Base-by-base conservation (phyloP, 192 early-diverging fungal species). In the Chytriomyces hyalinus region DNA sequence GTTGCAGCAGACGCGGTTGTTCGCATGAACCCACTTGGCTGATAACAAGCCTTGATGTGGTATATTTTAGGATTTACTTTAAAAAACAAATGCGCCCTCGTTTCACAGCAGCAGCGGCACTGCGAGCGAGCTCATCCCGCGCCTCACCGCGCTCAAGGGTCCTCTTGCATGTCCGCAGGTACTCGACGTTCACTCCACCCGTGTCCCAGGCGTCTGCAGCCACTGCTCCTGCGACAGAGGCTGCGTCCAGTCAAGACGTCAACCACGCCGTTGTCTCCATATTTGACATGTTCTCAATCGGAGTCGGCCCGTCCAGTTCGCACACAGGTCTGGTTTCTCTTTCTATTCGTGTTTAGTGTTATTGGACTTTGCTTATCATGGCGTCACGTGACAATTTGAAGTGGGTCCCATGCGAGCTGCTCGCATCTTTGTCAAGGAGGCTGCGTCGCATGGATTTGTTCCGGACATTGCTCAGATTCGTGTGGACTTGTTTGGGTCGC, bases 351-450 rank as follows among this genome's bases (percentile, higher is more conserved):
- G n/a, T 71, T 15, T n/a, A 59, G n/a, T 53, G 22, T 71, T 59
- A 9, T 49, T 20, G 92, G 95, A 49, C 49, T 13, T n/a, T 0
- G 47, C 11, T 47, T 47, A 17, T n/a, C 47, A 10, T 57, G 49
- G 5, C 4, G 47, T 53, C 53, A n/a, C 6, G 10, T 64, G 10
- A 26, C 3, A n/a, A 20, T 57, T 13, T 78, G 93, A 93, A 1
- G 95, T 98, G 26, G 97, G 97, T n/a, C 97, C 97, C 13, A 98
- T 98, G 97, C 90, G 97, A 28, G 95, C 97, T 8, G 94, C 95
- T 28, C 94, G 93, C 81, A 96, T 96, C 65, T 98, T 98, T 87
- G 89, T 95, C 36, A 87, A 91, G 70, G 97, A 98, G 69, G 80
- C 97, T 28, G 89, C 90, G 66, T 83, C 90, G 28, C 90, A 91